Conservation (phyloP, 1,139 yeast species). For the Candida smagusa region DNA sequence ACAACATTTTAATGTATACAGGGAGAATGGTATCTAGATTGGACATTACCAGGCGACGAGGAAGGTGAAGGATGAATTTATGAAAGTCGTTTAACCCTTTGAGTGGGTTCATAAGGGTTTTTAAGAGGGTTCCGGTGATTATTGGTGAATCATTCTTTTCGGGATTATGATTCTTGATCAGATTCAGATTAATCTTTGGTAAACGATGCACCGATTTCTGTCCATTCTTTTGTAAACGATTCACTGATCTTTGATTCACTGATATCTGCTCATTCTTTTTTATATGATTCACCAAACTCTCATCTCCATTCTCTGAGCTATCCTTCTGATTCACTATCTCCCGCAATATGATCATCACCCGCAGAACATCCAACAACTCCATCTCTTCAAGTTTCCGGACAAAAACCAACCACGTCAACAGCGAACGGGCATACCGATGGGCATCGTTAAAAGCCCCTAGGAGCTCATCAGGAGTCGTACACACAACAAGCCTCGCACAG, state of each 20-base stretch:
- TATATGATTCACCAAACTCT: too few relatives aligned
- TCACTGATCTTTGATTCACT: too few relatives aligned
- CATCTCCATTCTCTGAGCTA: too few relatives aligned
- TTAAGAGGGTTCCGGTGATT: constrained; percentile 22
- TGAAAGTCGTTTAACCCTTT: constrained; percentile 19
- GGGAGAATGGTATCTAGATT: constrained; percentile 20
- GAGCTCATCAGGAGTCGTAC: constrained; percentile 33
- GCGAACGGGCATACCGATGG: constrained; percentile 21
- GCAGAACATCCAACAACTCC: constrained; percentile 28
- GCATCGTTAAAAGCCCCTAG: constrained; percentile 30
- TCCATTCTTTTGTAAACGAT: too few relatives aligned
- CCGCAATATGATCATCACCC: constrained; percentile 26
- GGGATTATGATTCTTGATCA: too few relatives aligned
- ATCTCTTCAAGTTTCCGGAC: constrained; percentile 31
- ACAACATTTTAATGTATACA: constrained; percentile 29
- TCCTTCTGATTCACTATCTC: constrained; percentile 25
- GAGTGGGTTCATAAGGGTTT: constrained; percentile 26
- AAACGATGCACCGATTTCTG: too few relatives aligned
- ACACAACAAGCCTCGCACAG: constrained; percentile 24
- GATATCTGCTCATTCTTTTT: too few relatives aligned
- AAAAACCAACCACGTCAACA: constrained; percentile 37
- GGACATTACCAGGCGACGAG: constrained; percentile 4
- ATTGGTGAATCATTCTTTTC: too few relatives aligned
- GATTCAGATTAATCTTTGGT: too few relatives aligned
- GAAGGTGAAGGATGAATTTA: constrained; percentile 15